phyloP scores from a whole-genome alignment of 129 eudicot species.

The Cynara cardunculus region DNA sequence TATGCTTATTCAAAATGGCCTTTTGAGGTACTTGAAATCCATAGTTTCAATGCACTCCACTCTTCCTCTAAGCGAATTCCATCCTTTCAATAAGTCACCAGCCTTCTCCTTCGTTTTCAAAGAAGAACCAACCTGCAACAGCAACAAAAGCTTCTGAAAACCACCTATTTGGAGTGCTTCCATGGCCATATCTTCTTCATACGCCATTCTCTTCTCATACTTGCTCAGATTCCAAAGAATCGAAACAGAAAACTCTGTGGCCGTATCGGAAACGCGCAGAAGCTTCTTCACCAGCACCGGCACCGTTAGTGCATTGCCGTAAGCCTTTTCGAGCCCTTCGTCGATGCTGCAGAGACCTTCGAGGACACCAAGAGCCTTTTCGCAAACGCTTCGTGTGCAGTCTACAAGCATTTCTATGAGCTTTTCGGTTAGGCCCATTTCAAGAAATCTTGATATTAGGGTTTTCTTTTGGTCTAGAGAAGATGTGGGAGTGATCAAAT shows the following conservation, averaged over 20 bases:
- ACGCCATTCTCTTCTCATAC: slow-evolving; percentile 31
- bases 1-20: slow-evolving; percentile 40
- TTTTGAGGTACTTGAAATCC: slow-evolving; percentile 67
- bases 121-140: slow-evolving; percentile 59
- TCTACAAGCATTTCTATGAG: slow-evolving; percentile 58
- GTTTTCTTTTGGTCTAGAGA: slow-evolving; percentile 16
- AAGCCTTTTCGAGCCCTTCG: slow-evolving; percentile 50
- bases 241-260: slow-evolving; percentile 53
- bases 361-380: slow-evolving; percentile 50
- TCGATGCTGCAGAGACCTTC: slow-evolving; percentile 39
- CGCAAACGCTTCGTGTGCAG: slow-evolving; percentile 37
- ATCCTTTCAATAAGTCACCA: slow-evolving; percentile 48
- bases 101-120: slow-evolving; percentile 55
- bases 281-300: slow-evolving; percentile 66
- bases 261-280: slow-evolving; percentile 51
- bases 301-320: slow-evolving; percentile 32
- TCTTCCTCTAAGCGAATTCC: slow-evolving; percentile 50
- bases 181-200: slow-evolving; percentile 26
- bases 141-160: slow-evolving; percentile 66
- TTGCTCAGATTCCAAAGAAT: slow-evolving; percentile 48
- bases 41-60: slow-evolving; percentile 63
- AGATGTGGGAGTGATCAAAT: slow-evolving; percentile 45
- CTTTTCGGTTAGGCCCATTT: slow-evolving; percentile 36
- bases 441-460: slow-evolving; percentile 19
- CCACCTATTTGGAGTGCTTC: slow-evolving; percentile 65